Base-by-base conservation (phyloP, 192 early-diverging fungal genomes). In the Oehlia diaphana region DNA sequence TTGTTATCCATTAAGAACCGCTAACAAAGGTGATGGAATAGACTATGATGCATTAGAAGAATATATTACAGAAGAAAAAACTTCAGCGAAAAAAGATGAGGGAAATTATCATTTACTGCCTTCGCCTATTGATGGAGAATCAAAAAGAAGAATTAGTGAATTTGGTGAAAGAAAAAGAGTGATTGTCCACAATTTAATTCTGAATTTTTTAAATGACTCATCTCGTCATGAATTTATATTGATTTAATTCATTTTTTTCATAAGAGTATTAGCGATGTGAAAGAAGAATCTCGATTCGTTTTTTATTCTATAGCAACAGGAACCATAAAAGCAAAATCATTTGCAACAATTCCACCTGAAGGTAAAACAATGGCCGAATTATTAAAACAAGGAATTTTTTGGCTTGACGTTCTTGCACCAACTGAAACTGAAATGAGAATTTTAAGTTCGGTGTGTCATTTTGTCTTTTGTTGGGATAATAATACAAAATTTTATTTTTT, bases 351-450 rank as follows among this genome's bases (percentile, higher is more conserved):
- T 66, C 80, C 83, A n/a, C 33, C 76, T 0, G 26, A 66, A 16
- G 81, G 80, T 28, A 63, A 79, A 9, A 49, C 74, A 5, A 68
- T 86, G 44, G 81, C 85, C 3, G 82, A 85, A 65, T 33, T 87
- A 68, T 74, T 86, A 9, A 84, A 84, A 50, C 79, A 77, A 26
- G 83, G 91, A 7, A 91, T 88, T 61, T 95, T 91, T 81, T 96
- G 93, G 93, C 83, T 96, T 39, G 92, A 95, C 76, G 87, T 92
- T 13, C 80, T 86, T 23, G 77, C 84, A 0, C 88, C 92, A 14
- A 87, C 86, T 4, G 81, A 85, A 31, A 65, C 79, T 44, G 93
- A 94, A 42, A 86, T 96, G 83, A 79, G 82, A 23, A 67, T 87
- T 0, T 77, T 94, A 13, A 83, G 89, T 47, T 88, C 82, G 83